These are phyloP conservation scores for Pythium periplocum DNA, from an alignment of 352 stramenopile genomes.

Conservation along the genomic window DNA sequence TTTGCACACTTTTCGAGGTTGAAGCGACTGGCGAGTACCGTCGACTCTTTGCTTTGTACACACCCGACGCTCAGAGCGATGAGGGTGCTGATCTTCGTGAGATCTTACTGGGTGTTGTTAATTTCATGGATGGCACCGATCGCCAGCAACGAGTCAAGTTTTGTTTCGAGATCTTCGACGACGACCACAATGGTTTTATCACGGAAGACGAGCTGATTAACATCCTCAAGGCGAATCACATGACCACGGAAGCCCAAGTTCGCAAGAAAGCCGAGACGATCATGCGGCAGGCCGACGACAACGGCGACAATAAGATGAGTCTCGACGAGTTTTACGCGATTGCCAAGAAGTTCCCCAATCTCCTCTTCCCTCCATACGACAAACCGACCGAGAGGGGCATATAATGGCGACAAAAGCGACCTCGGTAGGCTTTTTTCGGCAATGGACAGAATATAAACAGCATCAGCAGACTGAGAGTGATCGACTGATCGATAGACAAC, in stretches of 20 bases:
- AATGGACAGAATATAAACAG: too few relatives aligned
- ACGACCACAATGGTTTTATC: constrained; percentile 90
- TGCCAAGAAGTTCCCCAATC: constrained; percentile 87
- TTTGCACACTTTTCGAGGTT: constrained; percentile 81
- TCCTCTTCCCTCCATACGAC: constrained; percentile 79
- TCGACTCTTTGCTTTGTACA: constrained; percentile 85
- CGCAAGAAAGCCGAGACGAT: constrained; percentile 84
- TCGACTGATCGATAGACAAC: too few relatives aligned
- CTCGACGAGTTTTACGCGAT: constrained; percentile 85
- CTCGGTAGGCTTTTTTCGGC: too few relatives aligned
- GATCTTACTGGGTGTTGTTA: constrained; percentile 89
- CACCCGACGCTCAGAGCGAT: constrained; percentile 50
- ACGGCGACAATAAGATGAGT: constrained; percentile 72
- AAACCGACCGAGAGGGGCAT: not conserved
- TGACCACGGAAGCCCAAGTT: constrained; percentile 74
- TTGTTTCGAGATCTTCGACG: constrained; percentile 93
- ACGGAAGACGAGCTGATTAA: constrained; percentile 87
- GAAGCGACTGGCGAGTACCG: constrained; percentile 87
- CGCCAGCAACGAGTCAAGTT: constrained; percentile 87
- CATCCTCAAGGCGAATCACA: constrained; percentile 89
- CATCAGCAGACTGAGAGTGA: too few relatives aligned
- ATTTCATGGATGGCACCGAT: constrained; percentile 77
- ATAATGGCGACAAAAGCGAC: not conserved
- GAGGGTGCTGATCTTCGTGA: constrained; percentile 83
- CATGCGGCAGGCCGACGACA: constrained; percentile 73